A percentile compares a stretch with the other conserved stretches of the same genome.
These are phyloP conservation scores for Protomyces pachydermus DNA, from an alignment of 1,139 yeast genomes.

Conservation along the genomic window DNA sequence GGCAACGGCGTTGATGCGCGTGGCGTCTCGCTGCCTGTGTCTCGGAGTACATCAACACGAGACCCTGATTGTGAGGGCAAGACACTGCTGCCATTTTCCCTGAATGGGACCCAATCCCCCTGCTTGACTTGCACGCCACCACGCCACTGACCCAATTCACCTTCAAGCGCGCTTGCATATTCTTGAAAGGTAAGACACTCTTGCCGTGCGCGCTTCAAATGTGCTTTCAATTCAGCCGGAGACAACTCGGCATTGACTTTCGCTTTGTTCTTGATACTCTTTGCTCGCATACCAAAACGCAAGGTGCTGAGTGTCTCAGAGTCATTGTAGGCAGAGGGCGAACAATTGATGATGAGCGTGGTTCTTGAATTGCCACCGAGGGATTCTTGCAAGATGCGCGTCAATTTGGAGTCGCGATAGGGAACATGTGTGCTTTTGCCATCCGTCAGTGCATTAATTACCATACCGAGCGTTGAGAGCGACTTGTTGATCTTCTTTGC, in stretches of 20 bases:
- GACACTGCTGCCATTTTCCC: neutral
- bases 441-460: constrained; percentile 72
- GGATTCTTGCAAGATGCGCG: constrained; percentile 77
- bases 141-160: constrained; percentile 50
- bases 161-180: constrained; percentile 50
- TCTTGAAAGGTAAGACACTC: constrained; percentile 46
- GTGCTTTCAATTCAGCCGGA: constrained; percentile 50
- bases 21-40: constrained; percentile 1
- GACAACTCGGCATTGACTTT: constrained; percentile 67
- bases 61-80: neutral
- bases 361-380: constrained; percentile 86
- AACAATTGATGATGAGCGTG: constrained; percentile 69
- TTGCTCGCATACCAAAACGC: constrained; percentile 76
- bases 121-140: constrained; percentile 43
- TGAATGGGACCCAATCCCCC: constrained; percentile 40
- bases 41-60: constrained; percentile 21
- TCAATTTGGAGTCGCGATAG: constrained; percentile 76
- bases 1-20: constrained; percentile 29
- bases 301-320: constrained; percentile 71
- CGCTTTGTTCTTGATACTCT: constrained; percentile 62
- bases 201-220: constrained; percentile 49
- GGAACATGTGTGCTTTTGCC: constrained; percentile 64
- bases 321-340: constrained; percentile 60
- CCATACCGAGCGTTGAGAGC: constrained; percentile 71
- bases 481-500: constrained; percentile 80